Base-by-base conservation (phyloP, 441 rosid species). In the Populus hybrid region DNA sequence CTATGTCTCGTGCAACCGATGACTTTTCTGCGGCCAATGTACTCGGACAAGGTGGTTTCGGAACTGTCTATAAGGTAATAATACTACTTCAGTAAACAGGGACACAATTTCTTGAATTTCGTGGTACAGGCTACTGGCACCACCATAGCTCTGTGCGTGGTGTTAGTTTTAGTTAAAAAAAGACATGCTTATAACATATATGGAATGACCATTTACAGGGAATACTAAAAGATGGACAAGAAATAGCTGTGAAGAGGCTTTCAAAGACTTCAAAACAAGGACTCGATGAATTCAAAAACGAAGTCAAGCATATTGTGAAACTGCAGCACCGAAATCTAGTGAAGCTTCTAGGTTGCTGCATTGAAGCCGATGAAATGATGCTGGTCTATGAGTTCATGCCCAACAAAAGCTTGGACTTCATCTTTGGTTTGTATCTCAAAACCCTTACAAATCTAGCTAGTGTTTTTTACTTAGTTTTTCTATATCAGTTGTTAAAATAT, bases 191-290 rank as follows among this genome's bases (percentile, higher is more conserved):
- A 21, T 24, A 14, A 36, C 18, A 2, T 23, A 3, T 12, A 4
- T 10, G 14, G 28, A 20, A 16, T 9, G 12, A 0, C 2, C 26
- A 12, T 71, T 79, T 70, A 10, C 81, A 90, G 93, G 93, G 90
- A 16, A 80, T 46, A 73, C 79, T 92, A 67, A 76, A 77, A 66
- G 90, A 89, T 6, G 94, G 88, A 18, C 71, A 69, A 76, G 77
- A 75, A 53, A 81, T 88, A 34, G 90, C 90, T 3, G 84, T 86
- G 8, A 88, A 88, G 77, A 85, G 89, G 73, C 84, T 86, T 5
- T 86, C 90, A 2, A 83, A 67, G 63, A 75, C 79, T 35, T 86
- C 89, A 2, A 87, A 85, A 42, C 89, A 85, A 74, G 89, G 85
- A 50, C 30, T n/a, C 23, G 88, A 85, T 68, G 90, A 87, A 77